Percentiles rank a stretch among this genome's conserved stretches.
Evolutionary conservation across 331 rosid genomes (phyloP).

Genomic region (Malus hybrid): DNA sequence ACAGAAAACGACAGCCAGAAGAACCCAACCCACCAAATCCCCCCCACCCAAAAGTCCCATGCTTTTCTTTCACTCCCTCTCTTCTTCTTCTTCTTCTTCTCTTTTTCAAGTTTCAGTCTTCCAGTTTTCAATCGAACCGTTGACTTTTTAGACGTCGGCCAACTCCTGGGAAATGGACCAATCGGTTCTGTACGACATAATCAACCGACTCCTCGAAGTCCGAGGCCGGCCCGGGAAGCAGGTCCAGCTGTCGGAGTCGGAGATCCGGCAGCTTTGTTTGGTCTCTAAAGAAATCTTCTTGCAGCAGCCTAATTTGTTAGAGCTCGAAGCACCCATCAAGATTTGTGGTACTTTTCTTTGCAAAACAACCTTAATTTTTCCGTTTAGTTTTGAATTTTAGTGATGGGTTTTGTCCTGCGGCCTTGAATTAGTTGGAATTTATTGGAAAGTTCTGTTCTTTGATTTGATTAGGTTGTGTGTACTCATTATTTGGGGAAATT

Average conservation of each 20-base stretch:
- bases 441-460: neutral
- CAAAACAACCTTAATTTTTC: neutral
- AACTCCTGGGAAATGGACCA: slow-evolving; percentile 49
- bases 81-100: neutral
- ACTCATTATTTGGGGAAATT: neutral
- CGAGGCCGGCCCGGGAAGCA: slow-evolving; percentile 83
- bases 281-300: slow-evolving; percentile 69
- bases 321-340: slow-evolving; percentile 90
- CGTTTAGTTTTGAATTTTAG: neutral
- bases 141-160: slow-evolving; percentile 24
- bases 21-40: neutral
- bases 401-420: neutral
- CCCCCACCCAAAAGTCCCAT: slow-evolving; percentile 16
- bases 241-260: slow-evolving; percentile 83
- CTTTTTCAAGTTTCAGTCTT: slow-evolving; percentile 5
- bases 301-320: slow-evolving; percentile 78
- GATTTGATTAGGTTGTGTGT: neutral
- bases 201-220: slow-evolving; percentile 77
- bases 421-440: neutral
- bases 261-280: slow-evolving; percentile 85
- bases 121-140: slow-evolving; percentile 25
- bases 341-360: slow-evolving; percentile 59
- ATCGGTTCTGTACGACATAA: slow-evolving; percentile 71
- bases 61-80: slow-evolving; percentile 14
- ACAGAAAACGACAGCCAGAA: slow-evolving; percentile 29